phyloP scores from a whole-genome alignment of 805 yeast species.

The Yamadazyma kitorensis region DNA sequence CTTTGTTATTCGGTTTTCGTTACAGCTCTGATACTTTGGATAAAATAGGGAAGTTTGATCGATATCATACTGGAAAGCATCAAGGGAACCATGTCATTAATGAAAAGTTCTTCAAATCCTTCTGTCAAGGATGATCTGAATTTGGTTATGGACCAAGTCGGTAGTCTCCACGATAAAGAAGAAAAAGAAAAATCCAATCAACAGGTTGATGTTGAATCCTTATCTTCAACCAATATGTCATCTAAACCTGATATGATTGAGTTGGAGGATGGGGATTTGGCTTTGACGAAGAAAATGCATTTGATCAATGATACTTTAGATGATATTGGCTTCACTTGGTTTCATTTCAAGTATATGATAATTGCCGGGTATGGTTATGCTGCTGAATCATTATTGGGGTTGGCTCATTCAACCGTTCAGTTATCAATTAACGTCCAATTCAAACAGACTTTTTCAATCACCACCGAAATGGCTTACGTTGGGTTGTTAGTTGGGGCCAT shows the following conservation, averaged over 20 bases:
- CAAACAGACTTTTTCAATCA: slow-evolving; percentile 40
- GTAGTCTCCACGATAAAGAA: no score
- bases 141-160: no score
- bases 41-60: no score
- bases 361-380: slow-evolving; percentile 58
- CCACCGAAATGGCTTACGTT: slow-evolving; percentile 35
- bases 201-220: slow-evolving; percentile 7
- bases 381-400: slow-evolving; percentile 50
- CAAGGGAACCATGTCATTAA: no score
- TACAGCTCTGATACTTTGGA: no score
- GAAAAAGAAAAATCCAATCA: neutral
- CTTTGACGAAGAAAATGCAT: slow-evolving; percentile 21
- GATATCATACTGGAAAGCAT: no score
- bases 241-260: slow-evolving; percentile 6
- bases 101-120: no score
- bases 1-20: no score
- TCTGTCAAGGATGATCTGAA: no score
- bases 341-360: slow-evolving; percentile 47
- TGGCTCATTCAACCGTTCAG: slow-evolving; percentile 46
- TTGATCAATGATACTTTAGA: slow-evolving; percentile 30
- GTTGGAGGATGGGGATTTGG: slow-evolving; percentile 8
- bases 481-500: slow-evolving; percentile 53
- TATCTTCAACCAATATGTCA: slow-evolving; percentile 1
- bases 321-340: slow-evolving; percentile 49
- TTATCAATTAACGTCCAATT: slow-evolving; percentile 49